These are phyloP conservation scores for Barbatosphaeria neglecta DNA, from an alignment of 495 filamentous ascomycete genomes.

Conservation along the genomic window DNA sequence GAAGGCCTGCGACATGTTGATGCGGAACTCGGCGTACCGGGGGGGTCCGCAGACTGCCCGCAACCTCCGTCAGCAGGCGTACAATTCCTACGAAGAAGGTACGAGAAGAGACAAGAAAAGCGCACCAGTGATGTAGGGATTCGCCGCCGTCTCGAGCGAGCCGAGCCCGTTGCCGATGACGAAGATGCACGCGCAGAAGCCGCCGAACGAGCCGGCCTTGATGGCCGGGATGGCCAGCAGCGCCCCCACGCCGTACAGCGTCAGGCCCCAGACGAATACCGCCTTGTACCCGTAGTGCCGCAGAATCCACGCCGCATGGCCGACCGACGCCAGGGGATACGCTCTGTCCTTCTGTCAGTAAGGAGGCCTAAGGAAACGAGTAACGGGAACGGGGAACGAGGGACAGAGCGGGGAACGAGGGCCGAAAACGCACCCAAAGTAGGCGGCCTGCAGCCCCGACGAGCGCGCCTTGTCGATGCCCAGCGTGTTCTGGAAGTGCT, in stretches of 20 bases:
- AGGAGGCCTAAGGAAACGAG: no score
- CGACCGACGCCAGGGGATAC: conserved; percentile 41
- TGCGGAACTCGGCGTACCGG: conserved; percentile 54
- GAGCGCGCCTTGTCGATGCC: conserved; percentile 17
- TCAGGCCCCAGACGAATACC: conserved; percentile 40
- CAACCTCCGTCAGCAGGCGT: no score
- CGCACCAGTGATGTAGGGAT: conserved; percentile 29
- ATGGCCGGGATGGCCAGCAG: conserved; percentile 43
- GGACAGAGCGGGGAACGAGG: background rate
- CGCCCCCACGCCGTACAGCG: conserved; percentile 29
- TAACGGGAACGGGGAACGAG: no score
- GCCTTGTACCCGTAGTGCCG: conserved; percentile 51
- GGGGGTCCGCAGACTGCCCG: conserved; percentile 50
- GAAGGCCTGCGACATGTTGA: conserved; percentile 56
- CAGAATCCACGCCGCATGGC: conserved; percentile 47
- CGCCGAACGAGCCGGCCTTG: conserved; percentile 47
- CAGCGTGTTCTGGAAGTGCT: conserved; percentile 30
- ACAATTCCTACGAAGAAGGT: no score
- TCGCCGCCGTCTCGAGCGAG: conserved; percentile 59
- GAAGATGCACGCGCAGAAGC: conserved; percentile 61
- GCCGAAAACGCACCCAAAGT: conserved; percentile 19
- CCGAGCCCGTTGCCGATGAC: conserved; percentile 58
- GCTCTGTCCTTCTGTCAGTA: conserved; percentile 19
- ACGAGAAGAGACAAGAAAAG: no score
- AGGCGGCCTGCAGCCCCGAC: conserved; percentile 24